A percentile compares a stretch with the other conserved stretches of the same genome.
These are phyloP conservation scores for Phytopythium aichiense DNA, from an alignment of 352 stramenopile genomes.

Conservation along the genomic window DNA sequence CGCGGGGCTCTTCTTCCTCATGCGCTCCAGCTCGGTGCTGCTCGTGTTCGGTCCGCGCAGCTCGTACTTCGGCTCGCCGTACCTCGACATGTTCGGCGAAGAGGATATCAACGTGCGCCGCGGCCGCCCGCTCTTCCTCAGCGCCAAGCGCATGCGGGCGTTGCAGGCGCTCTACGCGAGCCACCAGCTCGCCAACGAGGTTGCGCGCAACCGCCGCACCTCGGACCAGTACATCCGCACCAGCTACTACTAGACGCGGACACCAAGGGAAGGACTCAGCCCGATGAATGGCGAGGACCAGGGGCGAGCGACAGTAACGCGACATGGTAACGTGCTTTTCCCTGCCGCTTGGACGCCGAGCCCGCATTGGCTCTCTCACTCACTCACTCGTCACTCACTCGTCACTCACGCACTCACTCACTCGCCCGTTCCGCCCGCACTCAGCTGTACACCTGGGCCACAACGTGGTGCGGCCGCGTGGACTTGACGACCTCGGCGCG, in stretches of 20 bases:
- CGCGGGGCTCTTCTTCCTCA: slow-evolving; percentile 79
- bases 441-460: slow-evolving; percentile 56
- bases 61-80: slow-evolving; percentile 84
- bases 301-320: not conserved
- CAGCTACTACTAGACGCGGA: slow-evolving; percentile 9
- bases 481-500: slow-evolving; percentile 36
- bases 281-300: not conserved
- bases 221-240: slow-evolving; percentile 85
- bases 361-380: not conserved
- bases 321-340: slow-evolving; percentile 1
- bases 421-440: not conserved
- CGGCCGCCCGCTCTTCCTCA: slow-evolving; percentile 71
- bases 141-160: slow-evolving; percentile 65
- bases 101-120: slow-evolving; percentile 83
- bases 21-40: slow-evolving; percentile 72
- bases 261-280: not conserved
- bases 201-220: slow-evolving; percentile 75
- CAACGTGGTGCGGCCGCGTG: slow-evolving; percentile 54
- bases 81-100: slow-evolving; percentile 88
- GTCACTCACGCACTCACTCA: not conserved
- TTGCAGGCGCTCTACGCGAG: slow-evolving; percentile 70
- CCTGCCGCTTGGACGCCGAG: not conserved
- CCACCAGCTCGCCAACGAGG: slow-evolving; percentile 77
- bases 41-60: slow-evolving; percentile 67
- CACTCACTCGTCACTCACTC: not conserved